Percentiles rank a stretch among this genome's conserved stretches.
Evolutionary conservation across 495 filamentous ascomycete species (phyloP).

Genomic region (Penicillium paxilli): DNA sequence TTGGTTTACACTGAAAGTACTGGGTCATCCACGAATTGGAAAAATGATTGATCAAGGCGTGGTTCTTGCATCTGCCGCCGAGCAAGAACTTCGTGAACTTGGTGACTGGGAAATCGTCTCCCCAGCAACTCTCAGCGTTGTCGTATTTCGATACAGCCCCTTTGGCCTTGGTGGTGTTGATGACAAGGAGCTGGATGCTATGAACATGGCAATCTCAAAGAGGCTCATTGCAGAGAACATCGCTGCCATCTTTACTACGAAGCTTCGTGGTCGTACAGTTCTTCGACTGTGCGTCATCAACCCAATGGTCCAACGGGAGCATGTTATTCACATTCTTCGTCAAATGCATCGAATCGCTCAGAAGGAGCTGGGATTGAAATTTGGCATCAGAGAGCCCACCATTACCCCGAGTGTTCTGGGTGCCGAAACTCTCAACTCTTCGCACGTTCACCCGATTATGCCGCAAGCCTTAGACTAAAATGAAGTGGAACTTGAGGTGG

Average conservation of each 20-base stretch:
- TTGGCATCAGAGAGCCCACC: neutral
- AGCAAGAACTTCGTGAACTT: neutral
- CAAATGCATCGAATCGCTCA: neutral
- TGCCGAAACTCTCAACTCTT: neutral
- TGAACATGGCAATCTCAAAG: neutral
- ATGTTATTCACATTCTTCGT: neutral
- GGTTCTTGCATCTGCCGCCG: neutral
- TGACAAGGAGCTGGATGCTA: neutral
- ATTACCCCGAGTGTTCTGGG: neutral
- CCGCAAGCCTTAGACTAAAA: too few species aligned
- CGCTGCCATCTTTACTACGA: neutral
- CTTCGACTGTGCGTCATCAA: neutral
- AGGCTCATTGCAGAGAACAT: neutral
- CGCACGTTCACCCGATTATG: neutral
- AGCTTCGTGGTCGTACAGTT: neutral
- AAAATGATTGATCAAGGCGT: neutral
- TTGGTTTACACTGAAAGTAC: neutral
- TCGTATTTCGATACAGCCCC: neutral
- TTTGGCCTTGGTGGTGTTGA: neutral
- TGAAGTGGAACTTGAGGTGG: too few species aligned
- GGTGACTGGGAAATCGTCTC: neutral
- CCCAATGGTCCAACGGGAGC: neutral
- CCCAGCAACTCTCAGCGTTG: neutral
- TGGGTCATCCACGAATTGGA: neutral
- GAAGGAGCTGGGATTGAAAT: neutral